Conservation (phyloP, 2,329 filamentous ascomycete species). For the Helicocarpus griseus region DNA sequence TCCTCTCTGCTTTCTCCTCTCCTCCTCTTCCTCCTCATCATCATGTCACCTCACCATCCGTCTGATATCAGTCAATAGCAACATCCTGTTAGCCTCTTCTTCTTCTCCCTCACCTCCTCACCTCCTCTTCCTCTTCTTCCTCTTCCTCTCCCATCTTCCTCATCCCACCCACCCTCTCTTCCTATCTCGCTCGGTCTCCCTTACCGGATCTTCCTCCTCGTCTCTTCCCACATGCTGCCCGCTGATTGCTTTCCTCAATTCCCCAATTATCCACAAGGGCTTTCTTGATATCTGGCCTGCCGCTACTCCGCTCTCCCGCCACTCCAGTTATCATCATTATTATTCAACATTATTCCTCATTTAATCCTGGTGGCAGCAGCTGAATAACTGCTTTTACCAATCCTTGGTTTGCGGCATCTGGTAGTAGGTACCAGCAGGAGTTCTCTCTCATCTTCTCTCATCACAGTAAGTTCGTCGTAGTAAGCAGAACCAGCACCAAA, state of each 20-base stretch:
- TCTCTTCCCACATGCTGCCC: slow-evolving; percentile 2
- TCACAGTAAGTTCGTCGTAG: too few relatives aligned
- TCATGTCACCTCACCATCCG: background rate
- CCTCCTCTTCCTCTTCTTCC: slow-evolving; percentile 6
- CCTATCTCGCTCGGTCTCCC: slow-evolving; percentile 10
- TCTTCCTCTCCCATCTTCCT: slow-evolving; percentile 3
- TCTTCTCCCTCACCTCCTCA: background rate
- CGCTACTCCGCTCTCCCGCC: too few relatives aligned
- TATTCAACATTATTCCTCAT: too few relatives aligned
- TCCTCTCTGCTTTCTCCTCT: background rate
- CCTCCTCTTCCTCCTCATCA: background rate
- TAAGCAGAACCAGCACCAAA: too few relatives aligned
- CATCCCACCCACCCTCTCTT: slow-evolving; percentile 4
- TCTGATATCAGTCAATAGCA: background rate
- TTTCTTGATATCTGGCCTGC: too few relatives aligned
- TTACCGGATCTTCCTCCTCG: slow-evolving; percentile 9
- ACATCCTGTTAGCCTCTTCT: too few relatives aligned
- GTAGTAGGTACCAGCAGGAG: too few relatives aligned
- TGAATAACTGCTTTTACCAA: too few relatives aligned
- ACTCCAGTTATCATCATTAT: too few relatives aligned
- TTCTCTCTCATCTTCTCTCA: too few relatives aligned
- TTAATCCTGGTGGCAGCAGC: too few relatives aligned
- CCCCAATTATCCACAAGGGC: background rate
- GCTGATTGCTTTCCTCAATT: background rate
- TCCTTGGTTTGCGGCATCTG: too few relatives aligned